Evolutionary conservation across 371 early-diverging fungal species (phyloP).

Genomic region (Lichtheimia corymbifera): DNA sequence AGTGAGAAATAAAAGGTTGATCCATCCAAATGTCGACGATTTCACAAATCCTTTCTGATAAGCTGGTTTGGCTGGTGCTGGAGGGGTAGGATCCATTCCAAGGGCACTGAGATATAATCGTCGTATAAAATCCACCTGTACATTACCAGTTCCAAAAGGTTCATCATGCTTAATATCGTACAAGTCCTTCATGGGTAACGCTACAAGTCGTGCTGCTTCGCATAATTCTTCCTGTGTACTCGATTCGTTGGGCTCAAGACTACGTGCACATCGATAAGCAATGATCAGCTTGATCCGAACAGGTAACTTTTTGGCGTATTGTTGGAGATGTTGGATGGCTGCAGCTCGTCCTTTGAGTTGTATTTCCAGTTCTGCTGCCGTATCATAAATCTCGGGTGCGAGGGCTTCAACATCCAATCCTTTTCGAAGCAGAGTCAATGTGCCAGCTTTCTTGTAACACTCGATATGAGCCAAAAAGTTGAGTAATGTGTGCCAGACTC

Average conservation of each 20-base stretch:
- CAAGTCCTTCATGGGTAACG: slow-evolving; percentile 13
- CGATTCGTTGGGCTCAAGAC: slow-evolving; percentile 5
- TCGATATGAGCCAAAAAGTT: slow-evolving; percentile 24
- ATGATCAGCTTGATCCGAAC: slow-evolving; percentile 7
- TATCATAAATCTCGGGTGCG: slow-evolving; percentile 29
- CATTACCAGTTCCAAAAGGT: slow-evolving; percentile 5
- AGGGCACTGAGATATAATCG: slow-evolving; percentile 23
- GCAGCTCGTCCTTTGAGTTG: slow-evolving; percentile 11
- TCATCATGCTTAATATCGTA: slow-evolving; percentile 11
- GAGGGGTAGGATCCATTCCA: slow-evolving; percentile 20
- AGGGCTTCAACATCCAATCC: slow-evolving; percentile 11
- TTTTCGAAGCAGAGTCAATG: slow-evolving; percentile 24
- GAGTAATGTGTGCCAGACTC: slow-evolving; percentile 29
- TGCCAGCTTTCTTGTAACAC: slow-evolving; percentile 30
- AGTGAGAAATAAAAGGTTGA: slow-evolving; percentile 32
- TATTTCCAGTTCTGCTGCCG: slow-evolving; percentile 20
- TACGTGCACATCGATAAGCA: slow-evolving; percentile 22
- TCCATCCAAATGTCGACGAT: slow-evolving; percentile 30
- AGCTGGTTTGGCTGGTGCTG: slow-evolving; percentile 7
- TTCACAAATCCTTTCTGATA: slow-evolving; percentile 5
- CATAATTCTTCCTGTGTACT: slow-evolving; percentile 16
- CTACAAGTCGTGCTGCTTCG: slow-evolving; percentile 16
- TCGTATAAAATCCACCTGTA: slow-evolving; percentile 22
- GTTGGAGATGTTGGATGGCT: slow-evolving; percentile 7
- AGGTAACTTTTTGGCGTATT: neutral